These are phyloP conservation scores for Aspergillus hiratsukae DNA, from an alignment of 2,329 filamentous ascomycete species.

Conservation along the genomic window DNA sequence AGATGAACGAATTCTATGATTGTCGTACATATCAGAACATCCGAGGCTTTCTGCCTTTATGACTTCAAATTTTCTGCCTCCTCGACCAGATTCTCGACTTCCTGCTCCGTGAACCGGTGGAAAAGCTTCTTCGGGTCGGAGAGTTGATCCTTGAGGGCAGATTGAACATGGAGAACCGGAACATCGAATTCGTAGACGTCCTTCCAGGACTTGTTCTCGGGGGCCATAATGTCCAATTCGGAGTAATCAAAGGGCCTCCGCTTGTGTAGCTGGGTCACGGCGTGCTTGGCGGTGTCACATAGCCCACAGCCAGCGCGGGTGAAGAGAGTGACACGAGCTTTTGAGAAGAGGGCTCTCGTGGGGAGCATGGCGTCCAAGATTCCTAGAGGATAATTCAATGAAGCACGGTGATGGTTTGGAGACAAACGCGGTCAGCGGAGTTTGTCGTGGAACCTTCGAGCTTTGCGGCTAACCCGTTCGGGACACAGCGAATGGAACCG, in stretches of 20 bases:
- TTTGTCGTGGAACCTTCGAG: conserved; percentile 36
- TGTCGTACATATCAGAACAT: not conserved
- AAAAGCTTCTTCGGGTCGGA: conserved; percentile 60
- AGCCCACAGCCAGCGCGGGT: conserved; percentile 57
- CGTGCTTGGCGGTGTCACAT: conserved; percentile 57
- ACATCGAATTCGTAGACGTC: conserved; percentile 61
- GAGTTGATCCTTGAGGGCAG: conserved; percentile 39
- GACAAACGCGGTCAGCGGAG: conserved; percentile 8
- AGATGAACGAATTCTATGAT: not conserved
- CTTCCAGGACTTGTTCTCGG: conserved; percentile 54
- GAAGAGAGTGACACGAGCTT: conserved; percentile 54
- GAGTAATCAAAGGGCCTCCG: conserved; percentile 52
- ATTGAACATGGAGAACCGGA: conserved; percentile 58
- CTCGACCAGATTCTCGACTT: conserved; percentile 53
- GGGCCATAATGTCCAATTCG: conserved; percentile 57
- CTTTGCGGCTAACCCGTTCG: conserved; percentile 32
- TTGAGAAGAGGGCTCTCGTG: conserved; percentile 25
- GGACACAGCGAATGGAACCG: conserved; percentile 9
- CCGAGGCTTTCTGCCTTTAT: not conserved
- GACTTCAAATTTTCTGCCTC: conserved; percentile 34
- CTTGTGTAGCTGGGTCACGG: conserved; percentile 51
- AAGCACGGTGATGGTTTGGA: not conserved
- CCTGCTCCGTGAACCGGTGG: conserved; percentile 57
- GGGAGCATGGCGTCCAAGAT: conserved; percentile 22
- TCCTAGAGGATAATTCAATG: not conserved